These are phyloP conservation scores for Monilinia laxa DNA, from an alignment of 2,329 filamentous ascomycete genomes.

Conservation along the genomic window DNA sequence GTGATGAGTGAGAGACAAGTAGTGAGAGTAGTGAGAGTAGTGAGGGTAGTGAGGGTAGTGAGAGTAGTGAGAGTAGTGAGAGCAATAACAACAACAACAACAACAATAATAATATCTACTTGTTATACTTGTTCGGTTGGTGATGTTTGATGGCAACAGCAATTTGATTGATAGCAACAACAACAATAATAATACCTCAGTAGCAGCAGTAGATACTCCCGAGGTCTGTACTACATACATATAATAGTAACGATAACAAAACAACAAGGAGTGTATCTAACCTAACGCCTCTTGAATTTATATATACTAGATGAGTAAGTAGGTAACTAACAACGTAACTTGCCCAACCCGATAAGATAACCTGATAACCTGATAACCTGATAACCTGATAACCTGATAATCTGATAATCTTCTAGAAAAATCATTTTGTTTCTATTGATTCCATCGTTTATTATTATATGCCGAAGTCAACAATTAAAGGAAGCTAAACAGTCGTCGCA, in stretches of 20 bases:
- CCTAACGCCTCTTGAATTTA: background rate
- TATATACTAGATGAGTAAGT: too few relatives aligned
- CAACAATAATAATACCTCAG: too few relatives aligned
- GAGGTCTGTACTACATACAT: too few relatives aligned
- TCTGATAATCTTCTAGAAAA: background rate
- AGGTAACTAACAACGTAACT: too few relatives aligned
- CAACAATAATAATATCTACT: constrained; percentile 5
- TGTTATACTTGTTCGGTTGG: constrained; percentile 7
- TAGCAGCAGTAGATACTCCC: too few relatives aligned
- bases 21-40: too few relatives aligned
- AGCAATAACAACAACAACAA: background rate
- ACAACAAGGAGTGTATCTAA: constrained; percentile 1
- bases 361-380: too few relatives aligned
- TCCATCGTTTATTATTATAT: background rate
- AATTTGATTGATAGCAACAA: too few relatives aligned
- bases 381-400: too few relatives aligned
- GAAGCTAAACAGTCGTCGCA: constrained; percentile 15
- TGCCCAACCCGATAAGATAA: too few relatives aligned
- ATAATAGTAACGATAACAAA: background rate
- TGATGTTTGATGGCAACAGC: background rate
- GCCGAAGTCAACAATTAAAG: constrained; percentile 19
- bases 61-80: too few relatives aligned
- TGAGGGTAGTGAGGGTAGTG: too few relatives aligned
- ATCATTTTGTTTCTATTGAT: background rate
- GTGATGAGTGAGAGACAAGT: background rate